Base-by-base conservation (phyloP, 2,329 filamentous ascomycete genomes). In the Thyridium curvatum region DNA sequence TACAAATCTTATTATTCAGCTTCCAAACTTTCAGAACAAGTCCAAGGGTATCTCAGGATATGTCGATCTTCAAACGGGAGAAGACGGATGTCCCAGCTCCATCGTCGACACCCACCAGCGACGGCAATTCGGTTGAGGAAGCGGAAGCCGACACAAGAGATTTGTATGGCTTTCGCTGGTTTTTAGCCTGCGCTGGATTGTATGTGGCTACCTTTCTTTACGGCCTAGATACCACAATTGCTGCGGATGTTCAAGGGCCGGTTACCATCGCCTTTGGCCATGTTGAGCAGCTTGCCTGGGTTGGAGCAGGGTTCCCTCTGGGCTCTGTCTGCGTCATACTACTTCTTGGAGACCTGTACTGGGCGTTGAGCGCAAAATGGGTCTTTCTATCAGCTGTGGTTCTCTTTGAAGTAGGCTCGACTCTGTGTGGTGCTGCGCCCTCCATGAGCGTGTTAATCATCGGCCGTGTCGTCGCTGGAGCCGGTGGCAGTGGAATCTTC, bases 221-320 rank as follows among this genome's bases (percentile, higher is more conserved):
- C 40, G 55, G 55, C 4, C 51, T 62, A 13, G 61, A 65, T 46
- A 68, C 59, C 12, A 72, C 68, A 3, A 64, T 71, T 31, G 56
- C 58, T 2, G 69, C 68, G 2, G 64, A 68, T 45, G 55, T 71
- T 5, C 64, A 69, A 40, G 57, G 55, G 1, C 51, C 56, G 7
- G 60, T 70, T 12, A 46, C 65, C 18, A 52, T 58, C 15, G 46
- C 46, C 1, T 65, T 68, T 29, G 54, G 52, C 12, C 47, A 61
- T 7, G 44, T 65, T 15, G 52, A 60, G 2, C 56, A 65, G 38
- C 51, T 72, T 1, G 47, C 58, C 2, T 72, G 66, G 66, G 41
- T 69, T 15, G 58, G 56, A 8, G 49, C 54, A 3, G 60, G 56
- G 0, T 69, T 67, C 35, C 46, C 55, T 2, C 42, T 68, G 7